These are phyloP conservation scores for Arabidopsis hybrid DNA, from an alignment of 441 rosid genomes.

Conservation along the genomic window DNA sequence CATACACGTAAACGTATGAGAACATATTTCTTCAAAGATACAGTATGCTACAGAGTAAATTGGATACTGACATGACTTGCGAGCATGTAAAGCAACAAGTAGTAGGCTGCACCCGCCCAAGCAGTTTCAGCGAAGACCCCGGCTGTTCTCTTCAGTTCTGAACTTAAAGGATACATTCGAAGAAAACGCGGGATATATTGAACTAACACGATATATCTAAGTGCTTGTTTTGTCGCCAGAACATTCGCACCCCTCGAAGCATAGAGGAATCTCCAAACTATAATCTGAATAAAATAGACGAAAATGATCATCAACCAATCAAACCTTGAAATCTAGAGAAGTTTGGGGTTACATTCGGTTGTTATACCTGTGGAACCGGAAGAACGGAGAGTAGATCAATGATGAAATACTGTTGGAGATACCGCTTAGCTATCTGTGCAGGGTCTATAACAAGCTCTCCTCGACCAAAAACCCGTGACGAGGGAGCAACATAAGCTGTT, in stretches of 20 bases:
- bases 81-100: slow-evolving; percentile 92
- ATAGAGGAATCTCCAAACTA: slow-evolving; percentile 85
- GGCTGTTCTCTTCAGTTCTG: slow-evolving; percentile 92
- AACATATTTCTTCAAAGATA: not conserved
- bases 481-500: slow-evolving; percentile 96
- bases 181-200: slow-evolving; percentile 82
- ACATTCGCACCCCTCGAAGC: slow-evolving; percentile 83
- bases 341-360: not conserved
- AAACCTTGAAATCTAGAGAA: not conserved
- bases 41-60: not conserved
- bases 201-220: slow-evolving; percentile 69
- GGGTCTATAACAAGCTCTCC: slow-evolving; percentile 98
- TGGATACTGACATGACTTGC: slow-evolving; percentile 91
- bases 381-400: slow-evolving; percentile 86
- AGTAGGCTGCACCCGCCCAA: slow-evolving; percentile 99
- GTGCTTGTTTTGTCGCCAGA: slow-evolving; percentile 73
- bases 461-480: slow-evolving; percentile 94
- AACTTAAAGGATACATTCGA: slow-evolving; percentile 76
- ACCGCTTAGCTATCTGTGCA: slow-evolving; percentile 86
- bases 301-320: not conserved
- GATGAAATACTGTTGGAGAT: slow-evolving; percentile 75
- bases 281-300: slow-evolving; percentile 54
- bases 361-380: slow-evolving; percentile 91
- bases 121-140: slow-evolving; percentile 98
- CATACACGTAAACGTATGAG: slow-evolving; percentile 10